A percentile compares a stretch with the other conserved stretches of the same genome.
phyloP scores from a whole-genome alignment of 2,329 filamentous ascomycete species.

The Fusarium acutatum region DNA sequence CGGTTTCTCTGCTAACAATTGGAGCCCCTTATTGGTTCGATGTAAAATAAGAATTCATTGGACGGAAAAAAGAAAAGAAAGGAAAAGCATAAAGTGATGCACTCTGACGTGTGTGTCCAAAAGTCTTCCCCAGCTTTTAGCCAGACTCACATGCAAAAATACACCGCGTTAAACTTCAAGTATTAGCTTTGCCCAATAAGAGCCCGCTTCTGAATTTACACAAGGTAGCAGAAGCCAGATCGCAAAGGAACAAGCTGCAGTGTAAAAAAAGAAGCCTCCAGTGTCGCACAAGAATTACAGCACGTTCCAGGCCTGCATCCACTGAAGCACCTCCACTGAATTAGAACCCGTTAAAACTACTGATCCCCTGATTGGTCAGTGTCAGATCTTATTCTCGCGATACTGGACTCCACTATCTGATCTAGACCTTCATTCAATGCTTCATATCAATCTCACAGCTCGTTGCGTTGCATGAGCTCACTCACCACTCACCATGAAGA shows the following conservation, averaged over 20 bases:
- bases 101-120: constrained; percentile 15
- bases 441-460: neutral
- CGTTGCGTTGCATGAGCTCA: neutral
- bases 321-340: neutral
- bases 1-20: neutral
- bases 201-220: neutral
- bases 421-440: constrained; percentile 5
- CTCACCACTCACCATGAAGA: constrained; percentile 63
- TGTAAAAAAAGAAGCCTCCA: neutral
- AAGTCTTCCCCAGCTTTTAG: neutral
- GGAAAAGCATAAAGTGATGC: neutral
- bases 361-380: constrained; percentile 14
- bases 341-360: neutral
- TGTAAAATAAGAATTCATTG: neutral
- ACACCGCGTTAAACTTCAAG: neutral
- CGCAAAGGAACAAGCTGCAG: neutral
- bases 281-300: neutral
- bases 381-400: neutral
- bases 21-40: neutral
- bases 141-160: constrained; percentile 25
- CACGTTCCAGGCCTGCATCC: neutral
- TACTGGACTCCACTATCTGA: constrained; percentile 16
- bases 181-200: constrained; percentile 3
- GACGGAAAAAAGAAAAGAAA: constrained; percentile 3
- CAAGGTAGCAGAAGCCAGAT: neutral